These are phyloP conservation scores for Cordyceps cicadae DNA, from an alignment of 2,329 filamentous ascomycete genomes.

Conservation along the genomic window DNA sequence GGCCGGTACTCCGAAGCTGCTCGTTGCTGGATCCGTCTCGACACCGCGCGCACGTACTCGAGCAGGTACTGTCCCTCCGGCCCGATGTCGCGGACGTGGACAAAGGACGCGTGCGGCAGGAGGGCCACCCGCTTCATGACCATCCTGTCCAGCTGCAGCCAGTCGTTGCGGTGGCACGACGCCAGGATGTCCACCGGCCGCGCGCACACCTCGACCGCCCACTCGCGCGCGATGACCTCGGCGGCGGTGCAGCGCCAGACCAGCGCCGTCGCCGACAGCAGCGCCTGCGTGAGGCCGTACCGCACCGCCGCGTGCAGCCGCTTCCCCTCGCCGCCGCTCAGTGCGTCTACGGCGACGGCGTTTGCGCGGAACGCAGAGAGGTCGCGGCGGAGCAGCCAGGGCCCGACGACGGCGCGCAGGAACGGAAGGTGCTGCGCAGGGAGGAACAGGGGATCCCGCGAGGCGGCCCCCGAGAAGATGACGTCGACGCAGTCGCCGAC, in stretches of 20 bases:
- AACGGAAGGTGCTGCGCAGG: background rate
- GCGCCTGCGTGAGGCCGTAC: background rate
- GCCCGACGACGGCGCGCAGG: background rate
- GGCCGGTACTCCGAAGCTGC: background rate
- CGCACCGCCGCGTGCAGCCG: background rate
- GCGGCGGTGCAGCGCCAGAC: background rate
- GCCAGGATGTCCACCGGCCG: background rate
- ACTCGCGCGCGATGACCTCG: background rate
- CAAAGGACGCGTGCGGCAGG: background rate
- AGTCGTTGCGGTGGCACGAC: background rate
- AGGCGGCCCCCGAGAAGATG: background rate
- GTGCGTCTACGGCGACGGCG: background rate
- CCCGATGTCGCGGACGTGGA: background rate
- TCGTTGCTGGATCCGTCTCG: background rate
- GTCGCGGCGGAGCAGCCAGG: background rate
- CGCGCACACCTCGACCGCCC: background rate
- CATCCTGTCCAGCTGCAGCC: background rate
- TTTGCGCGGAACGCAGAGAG: background rate
- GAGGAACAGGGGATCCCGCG: background rate
- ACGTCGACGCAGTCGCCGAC: background rate
- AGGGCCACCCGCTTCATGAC: background rate
- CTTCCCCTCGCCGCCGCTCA: background rate
- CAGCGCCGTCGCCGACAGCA: background rate
- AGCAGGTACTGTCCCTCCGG: background rate
- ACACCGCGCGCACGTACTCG: background rate